Base-by-base conservation (phyloP, 2,329 filamentous ascomycete species). In the Curvularia sp. region DNA sequence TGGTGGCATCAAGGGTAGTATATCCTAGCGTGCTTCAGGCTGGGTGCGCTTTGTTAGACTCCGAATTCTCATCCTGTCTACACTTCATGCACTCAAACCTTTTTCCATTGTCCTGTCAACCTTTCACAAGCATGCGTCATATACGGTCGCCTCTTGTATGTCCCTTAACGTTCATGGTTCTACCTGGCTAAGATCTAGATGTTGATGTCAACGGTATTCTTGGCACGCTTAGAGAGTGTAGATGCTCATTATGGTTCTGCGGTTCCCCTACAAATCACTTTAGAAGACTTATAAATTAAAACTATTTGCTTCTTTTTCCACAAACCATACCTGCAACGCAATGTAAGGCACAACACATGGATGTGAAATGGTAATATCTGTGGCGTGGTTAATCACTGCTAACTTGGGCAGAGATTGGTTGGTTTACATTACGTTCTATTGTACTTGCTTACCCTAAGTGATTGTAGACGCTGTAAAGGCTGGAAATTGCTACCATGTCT, bases 1-100 rank as follows among this genome's bases (percentile, higher is more conserved):
- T 64, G 63, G 61, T 63, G 67, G 69, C 65, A 70, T 71, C 69
- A 67, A 69, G 60, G 66, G 45, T 54, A 68, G 45, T 54, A 68
- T 69, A 68, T 63, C 66, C 56, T 68, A 70, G 68, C 67, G 68
- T 71, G 65, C 69, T 70, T 68, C 69, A 70, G 65, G 63, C 63
- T 64, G 67, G 63, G 61, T 59, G 62, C 65, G 68, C 70, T 73
- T 73, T 70, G 68, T 69, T 76, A 76, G 72, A 76, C 67, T 74
- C 68, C 63, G 67, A 76, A 75, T 75, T 69, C 67, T 71, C 70
- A 76, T 70, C 67, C 68, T 71, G 70, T 74, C 71, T 68, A 70
- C 60, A 67, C 39, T 70, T 62, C 47, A 60, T 56, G 55, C 39
- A 45, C 52, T 41, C 15, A 32, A 30, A 23, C 39, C 28, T 47